A percentile compares a stretch with the other conserved stretches of the same genome.
Conservation (phyloP, 2,329 filamentous ascomycete species). For the Aspergillus flavus region DNA sequence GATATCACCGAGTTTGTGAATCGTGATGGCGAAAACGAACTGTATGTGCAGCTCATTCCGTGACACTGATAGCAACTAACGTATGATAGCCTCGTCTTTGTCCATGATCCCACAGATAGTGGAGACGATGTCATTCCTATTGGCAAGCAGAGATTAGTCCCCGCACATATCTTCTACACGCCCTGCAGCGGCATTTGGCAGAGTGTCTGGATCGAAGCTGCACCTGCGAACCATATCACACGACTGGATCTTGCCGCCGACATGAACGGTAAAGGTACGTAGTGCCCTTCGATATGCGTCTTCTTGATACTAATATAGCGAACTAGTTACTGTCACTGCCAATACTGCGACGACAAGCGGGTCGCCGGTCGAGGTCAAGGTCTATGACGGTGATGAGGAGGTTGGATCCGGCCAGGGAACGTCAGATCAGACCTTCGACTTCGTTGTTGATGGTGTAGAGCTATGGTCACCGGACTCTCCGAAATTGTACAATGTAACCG, state of each 20-base stretch:
- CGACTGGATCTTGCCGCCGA: slow-evolving; percentile 62
- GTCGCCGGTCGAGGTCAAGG: slow-evolving; percentile 41
- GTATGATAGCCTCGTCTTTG: slow-evolving; percentile 59
- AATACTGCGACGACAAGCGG: slow-evolving; percentile 46
- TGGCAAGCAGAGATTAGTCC: slow-evolving; percentile 64
- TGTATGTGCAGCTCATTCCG: slow-evolving; percentile 45
- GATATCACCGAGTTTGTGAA: slow-evolving; percentile 56
- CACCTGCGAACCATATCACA: slow-evolving; percentile 59
- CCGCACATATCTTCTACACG: slow-evolving; percentile 66
- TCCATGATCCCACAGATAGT: slow-evolving; percentile 67
- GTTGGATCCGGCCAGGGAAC: slow-evolving; percentile 50
- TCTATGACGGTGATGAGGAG: slow-evolving; percentile 41
- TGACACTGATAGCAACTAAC: neutral
- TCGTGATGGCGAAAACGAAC: slow-evolving; percentile 53
- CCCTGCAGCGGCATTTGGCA: slow-evolving; percentile 77
- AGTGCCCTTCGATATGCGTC: neutral
- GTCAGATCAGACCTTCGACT: slow-evolving; percentile 56
- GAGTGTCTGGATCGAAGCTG: slow-evolving; percentile 70
- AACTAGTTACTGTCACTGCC: slow-evolving; percentile 58
- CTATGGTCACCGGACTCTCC: slow-evolving; percentile 68
- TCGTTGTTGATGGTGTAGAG: slow-evolving; percentile 57
- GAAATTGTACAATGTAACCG: slow-evolving; percentile 64
- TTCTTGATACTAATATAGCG: slow-evolving; percentile 1
- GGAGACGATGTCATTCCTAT: slow-evolving; percentile 61
- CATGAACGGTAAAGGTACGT: slow-evolving; percentile 56